A percentile compares a stretch with the other conserved stretches of the same genome.
Conservation (phyloP, 2,329 filamentous ascomycete species). For the Curvularia lunata region DNA sequence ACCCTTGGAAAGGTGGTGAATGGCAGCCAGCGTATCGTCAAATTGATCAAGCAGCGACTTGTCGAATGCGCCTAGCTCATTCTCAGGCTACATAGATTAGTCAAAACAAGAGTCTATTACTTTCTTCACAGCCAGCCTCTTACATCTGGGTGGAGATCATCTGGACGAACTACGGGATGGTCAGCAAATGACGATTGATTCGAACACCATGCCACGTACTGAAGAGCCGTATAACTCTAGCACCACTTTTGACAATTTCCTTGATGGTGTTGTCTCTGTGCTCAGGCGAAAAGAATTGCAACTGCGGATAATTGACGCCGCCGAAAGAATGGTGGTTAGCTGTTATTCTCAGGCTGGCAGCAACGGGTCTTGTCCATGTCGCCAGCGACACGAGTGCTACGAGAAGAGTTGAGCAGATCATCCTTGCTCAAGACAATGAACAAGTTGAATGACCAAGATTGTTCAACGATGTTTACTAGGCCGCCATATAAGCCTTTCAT, state of each 20-base stretch:
- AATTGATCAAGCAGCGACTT: conserved; percentile 42
- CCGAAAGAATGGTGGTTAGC: conserved; percentile 43
- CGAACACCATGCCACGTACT: conserved; percentile 28
- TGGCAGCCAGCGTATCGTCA: conserved; percentile 45
- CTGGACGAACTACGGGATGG: conserved; percentile 30
- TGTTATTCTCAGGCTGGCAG: conserved; percentile 37
- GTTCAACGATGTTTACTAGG: neutral
- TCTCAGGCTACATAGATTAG: conserved; percentile 31
- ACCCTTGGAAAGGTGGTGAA: conserved; percentile 45
- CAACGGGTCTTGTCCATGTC: conserved; percentile 19
- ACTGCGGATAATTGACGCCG: conserved; percentile 43
- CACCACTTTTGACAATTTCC: conserved; percentile 38
- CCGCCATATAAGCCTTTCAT: conserved; percentile 31
- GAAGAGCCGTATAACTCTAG: conserved; percentile 43
- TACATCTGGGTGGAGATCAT: conserved; percentile 41
- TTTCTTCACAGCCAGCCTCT: neutral
- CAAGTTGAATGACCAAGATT: conserved; percentile 7
- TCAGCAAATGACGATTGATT: neutral
- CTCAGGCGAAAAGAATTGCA: conserved; percentile 39
- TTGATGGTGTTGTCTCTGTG: conserved; percentile 40
- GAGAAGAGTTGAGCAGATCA: conserved; percentile 33
- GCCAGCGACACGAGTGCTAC: conserved; percentile 25
- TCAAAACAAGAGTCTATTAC: conserved; percentile 3
- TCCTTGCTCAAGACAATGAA: conserved; percentile 20
- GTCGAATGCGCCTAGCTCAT: conserved; percentile 41